Evolutionary conservation across 2,329 filamentous ascomycete species (phyloP), one percentile per base, ranked within the genome.

Genomic region (Penicillium sp.): DNA sequence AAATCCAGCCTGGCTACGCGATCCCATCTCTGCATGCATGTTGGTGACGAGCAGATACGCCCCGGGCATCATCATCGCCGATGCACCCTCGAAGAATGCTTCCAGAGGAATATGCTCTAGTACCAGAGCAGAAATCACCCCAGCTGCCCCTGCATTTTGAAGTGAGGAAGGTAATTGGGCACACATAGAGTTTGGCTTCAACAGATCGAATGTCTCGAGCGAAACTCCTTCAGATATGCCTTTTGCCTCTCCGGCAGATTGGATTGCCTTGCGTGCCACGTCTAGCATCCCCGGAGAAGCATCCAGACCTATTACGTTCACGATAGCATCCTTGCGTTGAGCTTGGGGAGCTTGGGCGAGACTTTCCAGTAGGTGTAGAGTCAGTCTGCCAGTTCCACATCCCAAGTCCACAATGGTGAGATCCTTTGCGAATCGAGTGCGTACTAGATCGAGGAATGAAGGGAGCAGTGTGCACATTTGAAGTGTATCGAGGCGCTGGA

Each of bases 1-100:
- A 50, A 84, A 83, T 0, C 80, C 79, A 0, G 79, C 79, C 52
- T 79, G 77, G 16, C 72, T 74, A 11, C 71, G 65, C 10, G 46
- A 45, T 1, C 77, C 79, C 78, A 83, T 82, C 2, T 81, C 74
- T 1, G 69, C 60, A 55, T 84, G 80, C 80, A 84, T 84, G 51
- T 82, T 83, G 1, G 78, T 82, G n/a, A 83, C 51, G 7, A 82
- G 62, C 4, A 80, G 60, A 32, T 71, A 59, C 0, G 73, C 77
- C 0, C 69, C 69, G 0, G 64, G 61, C 2, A 47, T 50, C 11
- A 82, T 56, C 1, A 75, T 58, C 8, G 51, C 47, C 1, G 64
- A 50, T 0, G 71, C 66, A 0, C 70, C 69, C 2, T 48, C 35
- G 57, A 83, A 82, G 61, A 82, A 82, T 52, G 70, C 75, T 0